Evolutionary conservation across 257 asterid genomes (phyloP), one percentile per base, ranked within the genome.

Genomic region (Nicotiana paniculata): DNA sequence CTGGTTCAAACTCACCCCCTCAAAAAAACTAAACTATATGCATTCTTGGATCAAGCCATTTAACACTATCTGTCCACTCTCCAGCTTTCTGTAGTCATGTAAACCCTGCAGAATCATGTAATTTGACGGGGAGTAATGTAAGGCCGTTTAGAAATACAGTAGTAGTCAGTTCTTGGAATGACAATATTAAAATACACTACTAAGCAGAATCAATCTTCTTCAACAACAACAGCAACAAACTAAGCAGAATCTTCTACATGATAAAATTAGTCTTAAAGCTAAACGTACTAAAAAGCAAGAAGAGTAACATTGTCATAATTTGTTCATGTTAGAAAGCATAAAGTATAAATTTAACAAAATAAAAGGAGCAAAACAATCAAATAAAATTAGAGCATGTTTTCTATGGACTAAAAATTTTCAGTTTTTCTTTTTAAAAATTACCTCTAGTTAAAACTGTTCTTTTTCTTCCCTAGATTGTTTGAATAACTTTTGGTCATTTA

Each of bases 1-100:
- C 24, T 74, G 43, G 24, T 48, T 43, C 57, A 12, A 53, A 53
- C 57, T 53, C 57, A 53, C 17, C 57, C 17, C 48, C 9, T 43
- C 35, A 43, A 13, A 53, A 53, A 53, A 53, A 12, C 16, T 1
- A 51, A 51, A 57, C 11, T 37, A 48, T 63, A 74, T 3, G 33
- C 35, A 2, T 74, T 48, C 24, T 7, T 48, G 62, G 51, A 46
- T 74, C 39, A 6, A 24, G 15, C 16, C 26, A 46, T 46, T 24
- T 5, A 72, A 46, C 51, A 74, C 13, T 48, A 24, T 5, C 6
- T 10, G 13, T 43, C 15, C 64, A 75, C 63, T 67, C 3, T 33
- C 43, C 57, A 72, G 54, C 16, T 33, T 81, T 70, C 35, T 85
- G 79, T 79, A 81, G 84, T 82, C 79, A 58, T 30, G 18, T 58